Evolutionary conservation across 2,329 filamentous ascomycete species (phyloP), one percentile per base, ranked within the genome.

Genomic region (Alternaria solani): DNA sequence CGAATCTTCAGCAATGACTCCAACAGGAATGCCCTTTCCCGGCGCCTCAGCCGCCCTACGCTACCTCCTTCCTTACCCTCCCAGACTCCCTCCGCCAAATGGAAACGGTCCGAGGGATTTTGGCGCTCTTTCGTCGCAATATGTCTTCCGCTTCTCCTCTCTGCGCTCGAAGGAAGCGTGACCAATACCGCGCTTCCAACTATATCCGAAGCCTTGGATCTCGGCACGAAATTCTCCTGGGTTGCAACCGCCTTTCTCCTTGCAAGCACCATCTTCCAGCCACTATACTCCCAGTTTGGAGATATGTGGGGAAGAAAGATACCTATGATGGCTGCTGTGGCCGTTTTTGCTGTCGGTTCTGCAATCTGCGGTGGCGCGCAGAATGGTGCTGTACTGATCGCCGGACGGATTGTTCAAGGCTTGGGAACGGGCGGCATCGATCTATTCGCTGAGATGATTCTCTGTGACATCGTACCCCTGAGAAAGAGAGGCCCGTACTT

Each of bases 331-430:
- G 28, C 62, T 5, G 68, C 81, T 3, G 78, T 86, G 1, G 75
- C 72, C 11, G 61, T 85, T 1, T 87, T 87, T 59, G 78, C 77
- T 0, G 64, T 88, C 0, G 86, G 86, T 0, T 86, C 85, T 56
- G 83, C 81, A 0, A 76, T 89, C 3, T 81, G 78, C 42, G 86
- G 85, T 0, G 81, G 80, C 0, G 82, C 86, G 0, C 77, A 67
- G 0, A 81, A 64, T 7, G 77, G 75, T 1, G 68, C 64, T 0
- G 81, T 83, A 68, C 75, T 90, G 2, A 86, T 90, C 14, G 81
- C 78, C 61, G 85, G 85, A n/a, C 80, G 87, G 0, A 80, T 80
- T 0, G 71, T 89, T 1, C 86, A 89, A 57, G 87, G 87, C 0
- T 67, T 84, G 2, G 84, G 83, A 0, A 79, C 75, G 1, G 83